phyloP scores from a whole-genome alignment of 192 early-diverging fungal genomes.

The Endogone sp. region DNA sequence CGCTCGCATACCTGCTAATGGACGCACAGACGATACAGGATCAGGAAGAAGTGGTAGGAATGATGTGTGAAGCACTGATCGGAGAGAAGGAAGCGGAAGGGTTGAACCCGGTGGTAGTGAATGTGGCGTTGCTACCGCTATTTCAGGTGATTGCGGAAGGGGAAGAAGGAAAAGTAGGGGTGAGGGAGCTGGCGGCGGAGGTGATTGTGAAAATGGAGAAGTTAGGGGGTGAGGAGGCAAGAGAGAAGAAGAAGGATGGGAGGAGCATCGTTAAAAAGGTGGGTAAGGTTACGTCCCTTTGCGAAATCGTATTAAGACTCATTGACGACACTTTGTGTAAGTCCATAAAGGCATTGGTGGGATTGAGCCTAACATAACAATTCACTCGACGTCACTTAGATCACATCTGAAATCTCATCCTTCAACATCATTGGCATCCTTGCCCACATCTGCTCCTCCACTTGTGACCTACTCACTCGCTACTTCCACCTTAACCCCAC shows the following conservation, averaged over 20 bases:
- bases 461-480: not conserved
- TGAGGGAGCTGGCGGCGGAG: not conserved
- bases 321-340: not conserved
- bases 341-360: not conserved
- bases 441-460: not conserved
- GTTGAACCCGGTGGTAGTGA: not conserved
- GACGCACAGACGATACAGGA: conserved; percentile 41
- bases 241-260: not conserved
- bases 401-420: not conserved
- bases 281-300: not conserved
- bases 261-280: not conserved
- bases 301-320: not conserved
- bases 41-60: conserved; percentile 31
- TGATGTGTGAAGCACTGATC: conserved; percentile 21
- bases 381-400: not conserved
- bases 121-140: conserved; percentile 43
- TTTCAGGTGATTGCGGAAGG: conserved; percentile 47
- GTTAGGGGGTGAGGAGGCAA: not conserved
- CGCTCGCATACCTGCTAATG: conserved; percentile 39
- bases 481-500: not conserved
- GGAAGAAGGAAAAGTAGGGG: not conserved
- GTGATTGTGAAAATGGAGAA: not conserved
- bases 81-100: not conserved
- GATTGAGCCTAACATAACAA: not conserved
- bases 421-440: not conserved